Evolutionary conservation across 2,329 filamentous ascomycete genomes (phyloP), one percentile per base, ranked within the genome.

Genomic region (Exophiala sp.): DNA sequence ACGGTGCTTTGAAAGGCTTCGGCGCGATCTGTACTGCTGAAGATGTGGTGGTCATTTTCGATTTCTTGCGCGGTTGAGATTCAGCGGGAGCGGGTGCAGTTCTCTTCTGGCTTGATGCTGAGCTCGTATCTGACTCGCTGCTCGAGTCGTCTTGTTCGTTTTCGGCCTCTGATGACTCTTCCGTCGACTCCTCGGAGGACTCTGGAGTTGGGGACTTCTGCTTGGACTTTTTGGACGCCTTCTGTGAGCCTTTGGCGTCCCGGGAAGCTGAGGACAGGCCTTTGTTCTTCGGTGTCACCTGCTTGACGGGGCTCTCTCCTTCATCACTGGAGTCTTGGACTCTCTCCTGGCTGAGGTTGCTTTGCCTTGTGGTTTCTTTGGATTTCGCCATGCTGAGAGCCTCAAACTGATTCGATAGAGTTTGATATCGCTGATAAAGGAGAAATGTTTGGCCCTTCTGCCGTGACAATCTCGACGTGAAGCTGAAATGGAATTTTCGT

Each of bases 1-100:
- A 55, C 1, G 71, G 71, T 3, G 70, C 63, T 56, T 67, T 67
- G 64, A 68, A 74, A 10, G 65, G 60, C 54, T 67, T 63, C 8
- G 65, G 53, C 23, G 63, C 60, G 46, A 66, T 58, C 14, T 46
- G 37, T 2, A 49, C 47, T 5, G 42, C 22, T 19, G 52, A 22
- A 22, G 43, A 49, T 32, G 35, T 32, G 10, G 8, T 14, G 10
- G 41, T 30, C 19, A 43, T 30, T 24, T 42, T 52, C 5, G 30
- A 6, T n/a, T 40, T 50, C 11, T 52, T 53, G 30, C 11, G 24
- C 13, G 46, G 29, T 32, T 9, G 18, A 14, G 49, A 40, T 7
- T 18, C 41, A 30, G 43, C 39, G n/a, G 32, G 10, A 21, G 16
- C 22, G 39, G 48, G 22, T n/a, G 46, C 45, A 16, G 35, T 34